A percentile compares a stretch with the other conserved stretches of the same genome.
These are phyloP conservation scores for Solanum chiquidenum DNA, from an alignment of 257 asterid species.

Conservation along the genomic window DNA sequence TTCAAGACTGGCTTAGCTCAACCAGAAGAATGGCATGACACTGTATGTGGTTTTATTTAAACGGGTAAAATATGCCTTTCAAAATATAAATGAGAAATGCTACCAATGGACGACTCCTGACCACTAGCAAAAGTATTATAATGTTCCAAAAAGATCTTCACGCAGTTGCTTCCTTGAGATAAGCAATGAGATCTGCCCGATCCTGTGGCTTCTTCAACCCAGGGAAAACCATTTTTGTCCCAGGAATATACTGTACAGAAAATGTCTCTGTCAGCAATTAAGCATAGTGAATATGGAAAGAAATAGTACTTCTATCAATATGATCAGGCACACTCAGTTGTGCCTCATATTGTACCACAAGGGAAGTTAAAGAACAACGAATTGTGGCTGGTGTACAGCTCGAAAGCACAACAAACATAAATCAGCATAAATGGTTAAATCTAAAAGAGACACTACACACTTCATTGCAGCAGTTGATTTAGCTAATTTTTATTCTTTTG, in stretches of 20 bases:
- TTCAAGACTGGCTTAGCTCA: neutral
- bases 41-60: neutral
- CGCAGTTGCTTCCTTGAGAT: constrained; percentile 71
- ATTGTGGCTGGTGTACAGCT: neutral
- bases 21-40: neutral
- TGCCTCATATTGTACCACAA: neutral
- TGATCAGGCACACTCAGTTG: neutral
- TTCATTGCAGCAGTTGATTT: neutral
- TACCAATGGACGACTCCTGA: neutral
- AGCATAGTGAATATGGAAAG: neutral
- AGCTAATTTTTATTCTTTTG: neutral
- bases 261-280: neutral
- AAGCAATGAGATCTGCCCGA: constrained; percentile 78
- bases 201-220: constrained; percentile 97
- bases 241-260: constrained; percentile 77
- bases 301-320: neutral
- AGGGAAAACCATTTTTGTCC: constrained; percentile 97
- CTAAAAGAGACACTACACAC: neutral
- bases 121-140: neutral
- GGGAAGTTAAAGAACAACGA: neutral
- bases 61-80: neutral
- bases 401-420: neutral
- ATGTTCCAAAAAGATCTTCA: constrained; percentile 14
- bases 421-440: neutral
- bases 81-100: neutral